phyloP scores from a whole-genome alignment of 108 stramenopile species.

The Aurantiochytrium sp. region DNA sequence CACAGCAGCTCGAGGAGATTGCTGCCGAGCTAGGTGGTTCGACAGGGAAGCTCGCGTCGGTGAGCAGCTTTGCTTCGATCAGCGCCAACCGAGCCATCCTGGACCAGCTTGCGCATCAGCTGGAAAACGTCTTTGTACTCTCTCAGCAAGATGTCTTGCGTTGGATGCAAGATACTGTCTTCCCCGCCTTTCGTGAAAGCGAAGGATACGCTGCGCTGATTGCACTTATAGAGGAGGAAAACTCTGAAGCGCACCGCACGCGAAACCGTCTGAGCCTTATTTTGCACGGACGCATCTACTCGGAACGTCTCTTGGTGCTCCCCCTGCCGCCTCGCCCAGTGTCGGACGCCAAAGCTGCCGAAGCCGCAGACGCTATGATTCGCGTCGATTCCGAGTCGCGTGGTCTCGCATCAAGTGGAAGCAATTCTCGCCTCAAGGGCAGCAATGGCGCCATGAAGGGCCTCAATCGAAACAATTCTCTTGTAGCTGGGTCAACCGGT shows the following conservation, averaged over 20 bases:
- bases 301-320: background rate
- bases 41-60: background rate
- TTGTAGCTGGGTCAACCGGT: background rate
- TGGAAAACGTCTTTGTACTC: background rate
- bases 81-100: background rate
- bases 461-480: background rate
- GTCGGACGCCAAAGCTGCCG: background rate
- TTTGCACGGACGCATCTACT: background rate
- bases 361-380: background rate
- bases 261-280: background rate
- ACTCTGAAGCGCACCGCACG: background rate
- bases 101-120: background rate
- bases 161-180: background rate
- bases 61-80: constrained; percentile 14
- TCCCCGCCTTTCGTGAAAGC: background rate
- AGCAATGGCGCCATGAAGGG: background rate
- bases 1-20: constrained; percentile 4
- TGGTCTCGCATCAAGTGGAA: no score
- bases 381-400: no score
- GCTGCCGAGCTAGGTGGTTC: background rate
- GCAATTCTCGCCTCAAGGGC: no score
- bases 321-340: background rate
- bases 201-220: background rate
- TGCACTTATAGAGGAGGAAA: background rate
- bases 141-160: background rate